phyloP scores from a whole-genome alignment of 129 eudicot species.

The Logfia minima region DNA sequence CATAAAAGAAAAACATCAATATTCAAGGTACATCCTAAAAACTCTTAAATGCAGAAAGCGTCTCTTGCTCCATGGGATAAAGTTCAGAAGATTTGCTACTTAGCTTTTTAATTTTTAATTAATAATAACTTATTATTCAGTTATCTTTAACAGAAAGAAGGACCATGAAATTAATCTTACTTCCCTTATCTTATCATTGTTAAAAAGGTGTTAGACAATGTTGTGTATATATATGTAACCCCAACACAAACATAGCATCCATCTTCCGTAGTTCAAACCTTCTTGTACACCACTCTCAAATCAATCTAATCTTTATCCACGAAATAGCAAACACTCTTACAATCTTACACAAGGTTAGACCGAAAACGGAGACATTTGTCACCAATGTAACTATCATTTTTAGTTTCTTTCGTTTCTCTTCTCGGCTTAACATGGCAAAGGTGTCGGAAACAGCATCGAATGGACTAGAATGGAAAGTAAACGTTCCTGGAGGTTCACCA shows the following conservation, averaged over 20 bases:
- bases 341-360: not conserved
- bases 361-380: not conserved
- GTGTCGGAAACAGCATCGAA: slow-evolving; percentile 32
- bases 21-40: no score
- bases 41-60: no score
- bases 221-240: not conserved
- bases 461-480: slow-evolving; percentile 63
- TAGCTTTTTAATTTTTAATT: no score
- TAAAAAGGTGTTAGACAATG: not conserved
- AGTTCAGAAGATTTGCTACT: no score
- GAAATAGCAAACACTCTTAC: not conserved
- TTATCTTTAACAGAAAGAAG: no score
- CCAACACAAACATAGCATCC: slow-evolving; percentile 16
- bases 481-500: slow-evolving; percentile 37
- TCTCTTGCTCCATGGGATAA: no score
- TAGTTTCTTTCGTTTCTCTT: not conserved
- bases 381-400: not conserved
- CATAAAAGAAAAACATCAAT: no score
- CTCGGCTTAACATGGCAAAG: slow-evolving; percentile 30
- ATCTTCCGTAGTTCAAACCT: slow-evolving; percentile 10
- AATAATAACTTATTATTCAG: no score
- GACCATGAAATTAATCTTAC: no score
- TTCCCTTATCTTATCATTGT: no score
- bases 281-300: slow-evolving; percentile 7
- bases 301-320: not conserved